Evolutionary conservation across 345 rosid species (phyloP).

Genomic region (Camelina sativa): DNA sequence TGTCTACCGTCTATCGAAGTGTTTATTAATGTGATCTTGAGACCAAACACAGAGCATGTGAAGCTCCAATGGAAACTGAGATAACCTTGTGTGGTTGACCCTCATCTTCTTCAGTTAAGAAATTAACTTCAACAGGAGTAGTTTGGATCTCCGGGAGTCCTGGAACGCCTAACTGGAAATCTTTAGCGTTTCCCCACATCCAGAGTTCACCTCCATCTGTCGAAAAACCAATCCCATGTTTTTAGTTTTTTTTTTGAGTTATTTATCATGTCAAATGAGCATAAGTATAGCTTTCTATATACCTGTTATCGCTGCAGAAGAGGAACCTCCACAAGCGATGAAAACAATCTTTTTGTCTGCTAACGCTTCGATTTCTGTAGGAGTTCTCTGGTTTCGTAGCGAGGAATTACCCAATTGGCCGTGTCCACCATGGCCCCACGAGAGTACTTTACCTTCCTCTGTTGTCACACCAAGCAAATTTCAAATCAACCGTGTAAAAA

Average conservation of each 20-base stretch:
- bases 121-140: conserved; percentile 70
- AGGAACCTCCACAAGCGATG: conserved; percentile 86
- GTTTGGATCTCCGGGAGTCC: conserved; percentile 77
- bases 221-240: background rate
- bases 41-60: conserved; percentile 84
- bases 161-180: conserved; percentile 86
- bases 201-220: conserved; percentile 79
- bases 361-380: conserved; percentile 65
- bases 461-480: conserved; percentile 39
- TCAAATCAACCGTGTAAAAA: conserved; percentile 3
- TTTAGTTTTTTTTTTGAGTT: background rate
- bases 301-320: conserved; percentile 90
- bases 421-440: conserved; percentile 96
- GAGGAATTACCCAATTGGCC: conserved; percentile 88
- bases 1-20: background rate
- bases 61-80: conserved; percentile 81
- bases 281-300: conserved; percentile 3
- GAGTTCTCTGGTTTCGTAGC: conserved; percentile 56
- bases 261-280: background rate
- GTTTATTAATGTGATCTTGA: conserved; percentile 50
- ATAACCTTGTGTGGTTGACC: conserved; percentile 62
- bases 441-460: conserved; percentile 86
- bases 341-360: conserved; percentile 59
- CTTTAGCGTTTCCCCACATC: conserved; percentile 97
- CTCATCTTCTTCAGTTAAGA: conserved; percentile 73